Conservation (phyloP, 139 green algal species). For the Chlorella vulgaris region DNA sequence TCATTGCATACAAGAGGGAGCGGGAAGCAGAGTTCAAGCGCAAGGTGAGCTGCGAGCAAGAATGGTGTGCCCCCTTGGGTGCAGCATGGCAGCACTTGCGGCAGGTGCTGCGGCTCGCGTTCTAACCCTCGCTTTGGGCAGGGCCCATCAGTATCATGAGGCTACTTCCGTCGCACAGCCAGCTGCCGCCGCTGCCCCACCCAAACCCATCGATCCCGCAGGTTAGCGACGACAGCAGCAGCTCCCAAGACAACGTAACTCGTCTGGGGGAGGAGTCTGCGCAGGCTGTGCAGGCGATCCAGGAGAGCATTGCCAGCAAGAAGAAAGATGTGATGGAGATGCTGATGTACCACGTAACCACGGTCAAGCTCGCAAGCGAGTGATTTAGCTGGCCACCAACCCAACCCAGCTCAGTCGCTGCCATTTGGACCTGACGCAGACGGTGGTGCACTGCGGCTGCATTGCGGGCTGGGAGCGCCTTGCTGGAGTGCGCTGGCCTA, state of each 20-base stretch:
- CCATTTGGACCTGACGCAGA: too few relatives aligned
- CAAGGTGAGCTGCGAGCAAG: slow-evolving; percentile 45
- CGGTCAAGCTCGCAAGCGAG: slow-evolving; percentile 38
- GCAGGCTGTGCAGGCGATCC: slow-evolving; percentile 32
- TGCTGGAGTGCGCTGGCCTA: too few relatives aligned
- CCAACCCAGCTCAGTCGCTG: too few relatives aligned
- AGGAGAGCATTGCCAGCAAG: slow-evolving; percentile 44
- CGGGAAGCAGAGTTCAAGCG: slow-evolving; percentile 81
- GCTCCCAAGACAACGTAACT: slow-evolving; percentile 39
- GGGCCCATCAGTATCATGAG: not conserved
- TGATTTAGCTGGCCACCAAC: too few relatives aligned
- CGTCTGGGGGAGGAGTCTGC: slow-evolving; percentile 39
- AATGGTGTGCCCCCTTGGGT: too few relatives aligned
- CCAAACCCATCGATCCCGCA: not conserved
- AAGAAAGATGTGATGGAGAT: slow-evolving; percentile 51
- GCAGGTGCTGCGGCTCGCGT: not conserved
- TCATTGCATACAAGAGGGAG: slow-evolving; percentile 75
- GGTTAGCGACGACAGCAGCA: slow-evolving; percentile 40
- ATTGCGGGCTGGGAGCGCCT: too few relatives aligned
- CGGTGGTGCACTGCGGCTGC: too few relatives aligned
- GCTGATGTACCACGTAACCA: slow-evolving; percentile 51
- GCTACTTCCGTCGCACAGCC: not conserved
- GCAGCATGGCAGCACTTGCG: too few relatives aligned
- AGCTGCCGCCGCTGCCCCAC: not conserved
- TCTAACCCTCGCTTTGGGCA: not conserved